Percentiles rank a stretch among this genome's conserved stretches.
phyloP scores from a whole-genome alignment of 306 rosid species.

The Urtica urens region DNA sequence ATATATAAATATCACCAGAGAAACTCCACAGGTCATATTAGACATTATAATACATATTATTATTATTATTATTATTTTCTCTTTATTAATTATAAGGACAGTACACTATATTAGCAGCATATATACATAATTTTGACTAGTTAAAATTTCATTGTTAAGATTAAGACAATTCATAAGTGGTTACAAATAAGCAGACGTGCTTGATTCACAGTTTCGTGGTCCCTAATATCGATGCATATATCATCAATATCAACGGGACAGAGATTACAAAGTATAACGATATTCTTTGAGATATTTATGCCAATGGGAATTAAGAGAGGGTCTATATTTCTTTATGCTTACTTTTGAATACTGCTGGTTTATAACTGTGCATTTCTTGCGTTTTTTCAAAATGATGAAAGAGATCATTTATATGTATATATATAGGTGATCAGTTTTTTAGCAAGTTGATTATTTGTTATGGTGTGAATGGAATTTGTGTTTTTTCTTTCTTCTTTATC shows the following conservation, averaged over 20 bases:
- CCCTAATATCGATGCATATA: constrained; percentile 19
- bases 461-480: constrained; percentile 33
- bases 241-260: constrained; percentile 6
- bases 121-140: constrained; percentile 30
- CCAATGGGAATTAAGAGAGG: constrained; percentile 24
- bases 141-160: constrained; percentile 21
- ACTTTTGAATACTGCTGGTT: constrained; percentile 25
- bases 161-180: constrained; percentile 15
- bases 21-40: too few species aligned
- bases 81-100: constrained; percentile 17
- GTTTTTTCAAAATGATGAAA: constrained; percentile 18
- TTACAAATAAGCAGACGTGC: constrained; percentile 21
- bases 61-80: neutral
- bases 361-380: constrained; percentile 27
- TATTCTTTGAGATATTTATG: neutral
- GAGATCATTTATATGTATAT: too few species aligned
- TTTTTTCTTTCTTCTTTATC: constrained; percentile 7
- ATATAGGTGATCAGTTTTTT: constrained; percentile 14
- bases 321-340: constrained; percentile 25
- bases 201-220: constrained; percentile 36
- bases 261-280: neutral
- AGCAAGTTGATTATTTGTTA: constrained; percentile 11
- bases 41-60: neutral
- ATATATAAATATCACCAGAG: neutral
- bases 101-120: constrained; percentile 26